phyloP scores from a whole-genome alignment of 208 protist genomes.

The Crithidia brevicula region DNA sequence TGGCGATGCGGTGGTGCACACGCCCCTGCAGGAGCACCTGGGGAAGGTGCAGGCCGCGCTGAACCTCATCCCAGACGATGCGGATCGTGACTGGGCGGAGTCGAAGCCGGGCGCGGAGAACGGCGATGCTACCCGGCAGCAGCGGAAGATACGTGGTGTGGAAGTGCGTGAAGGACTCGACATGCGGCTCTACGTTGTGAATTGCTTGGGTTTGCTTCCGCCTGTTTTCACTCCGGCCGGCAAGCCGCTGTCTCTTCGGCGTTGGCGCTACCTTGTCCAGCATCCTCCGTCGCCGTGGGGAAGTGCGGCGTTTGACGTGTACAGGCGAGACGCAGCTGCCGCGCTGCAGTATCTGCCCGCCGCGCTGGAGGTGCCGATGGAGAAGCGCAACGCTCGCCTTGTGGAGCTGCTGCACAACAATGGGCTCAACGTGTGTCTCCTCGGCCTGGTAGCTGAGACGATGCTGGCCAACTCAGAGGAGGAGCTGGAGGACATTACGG shows the following conservation, averaged over 20 bases:
- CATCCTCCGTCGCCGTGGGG: constrained; percentile 25
- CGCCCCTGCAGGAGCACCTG: constrained; percentile 57
- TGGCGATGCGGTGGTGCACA: constrained; percentile 32
- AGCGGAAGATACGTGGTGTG: constrained; percentile 30
- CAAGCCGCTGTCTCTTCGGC: constrained; percentile 37
- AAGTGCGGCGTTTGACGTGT: constrained; percentile 19
- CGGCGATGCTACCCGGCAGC: constrained; percentile 3
- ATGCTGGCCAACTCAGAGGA: constrained; percentile 35
- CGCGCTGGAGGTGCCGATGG: constrained; percentile 27
- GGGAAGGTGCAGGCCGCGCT: constrained; percentile 43
- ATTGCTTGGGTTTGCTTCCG: constrained; percentile 53
- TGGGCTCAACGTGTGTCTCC: constrained; percentile 48
- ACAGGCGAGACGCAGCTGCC: constrained; percentile 17
- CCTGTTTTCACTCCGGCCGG: constrained; percentile 22
- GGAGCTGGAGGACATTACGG: constrained; percentile 32
- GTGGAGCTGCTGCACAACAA: constrained; percentile 45
- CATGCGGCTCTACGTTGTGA: constrained; percentile 49
- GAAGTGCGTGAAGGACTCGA: constrained; percentile 67
- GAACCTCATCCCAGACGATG: constrained; percentile 36
- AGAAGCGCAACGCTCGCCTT: constrained; percentile 34
- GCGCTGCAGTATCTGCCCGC: constrained; percentile 28
- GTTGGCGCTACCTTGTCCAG: constrained; percentile 45
- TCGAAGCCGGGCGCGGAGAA: neutral
- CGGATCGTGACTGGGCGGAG: neutral
- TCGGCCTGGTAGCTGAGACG: constrained; percentile 39